Evolutionary conservation across 2,329 filamentous ascomycete species (phyloP), one percentile per base, ranked within the genome.

Genomic region (Fusarium sp.): DNA sequence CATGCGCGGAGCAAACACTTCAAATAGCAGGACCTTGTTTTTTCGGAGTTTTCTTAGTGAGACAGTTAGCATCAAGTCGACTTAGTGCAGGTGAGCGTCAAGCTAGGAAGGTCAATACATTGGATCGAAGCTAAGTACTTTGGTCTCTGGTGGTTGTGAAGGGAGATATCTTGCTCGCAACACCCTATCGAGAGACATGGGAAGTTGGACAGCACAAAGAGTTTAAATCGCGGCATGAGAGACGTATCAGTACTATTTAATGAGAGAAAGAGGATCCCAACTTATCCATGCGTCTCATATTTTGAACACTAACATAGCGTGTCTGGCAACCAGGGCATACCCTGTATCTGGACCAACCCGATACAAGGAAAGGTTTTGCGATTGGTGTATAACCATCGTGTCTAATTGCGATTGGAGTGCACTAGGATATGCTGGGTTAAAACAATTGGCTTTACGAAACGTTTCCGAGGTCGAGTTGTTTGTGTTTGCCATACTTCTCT

Each of bases 1-100:
- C 15, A 36, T 23, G n/a, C 33, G 26, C n/a, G 50, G 50, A 57
- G 50, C 42, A 63, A 49, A 40, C 18, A 3, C n/a, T 63, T 31
- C 33, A 15, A 63, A 20, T 26, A 62, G 30, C 26, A 62, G 37
- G 36, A 28, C 23, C 18, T 26, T 12, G 37, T 31, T 31, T n/a
- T 6, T 20, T 37, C 28, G 15, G n/a, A 10, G 33, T 12, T n/a
- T 15, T 33, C n/a, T 34, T 23, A 16, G 16, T 30, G 23, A 28
- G 20, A 30, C 18, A 15, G n/a, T 18, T 28, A 30, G 31, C 44
- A 23, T 13, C 45, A 15, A 33, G 16, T 34, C 8, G 28, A 30
- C 20, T 31, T 45, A 47, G 58, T 23, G 41, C 37, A 42, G 28
- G 37, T 57, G 26, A 18, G 16, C 26, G 7, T 56, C 50, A 10